phyloP scores from a whole-genome alignment of 352 stramenopile genomes.

The Aphanomyces invadans region DNA sequence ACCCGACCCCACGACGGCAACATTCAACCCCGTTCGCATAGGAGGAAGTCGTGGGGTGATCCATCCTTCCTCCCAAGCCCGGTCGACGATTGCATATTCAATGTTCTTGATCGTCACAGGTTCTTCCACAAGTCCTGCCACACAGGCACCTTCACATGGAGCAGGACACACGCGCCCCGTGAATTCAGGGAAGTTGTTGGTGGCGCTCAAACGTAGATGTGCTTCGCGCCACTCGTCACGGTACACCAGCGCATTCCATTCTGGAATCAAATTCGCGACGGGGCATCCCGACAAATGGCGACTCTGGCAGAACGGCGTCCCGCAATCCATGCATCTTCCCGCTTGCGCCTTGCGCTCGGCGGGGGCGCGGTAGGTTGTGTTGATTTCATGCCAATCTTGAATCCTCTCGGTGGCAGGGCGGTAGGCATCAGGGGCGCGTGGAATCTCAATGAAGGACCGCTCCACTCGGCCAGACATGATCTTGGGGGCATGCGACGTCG shows the following conservation, averaged over 20 bases:
- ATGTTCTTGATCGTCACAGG: conserved; percentile 99
- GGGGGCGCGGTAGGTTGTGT: conserved; percentile 83
- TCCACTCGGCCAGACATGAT: conserved; percentile 27
- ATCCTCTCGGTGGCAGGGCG: conserved; percentile 87
- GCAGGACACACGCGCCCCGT: conserved; percentile 96
- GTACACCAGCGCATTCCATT: conserved; percentile 98
- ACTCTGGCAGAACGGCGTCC: conserved; percentile 97
- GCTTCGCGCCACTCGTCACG: conserved; percentile 95
- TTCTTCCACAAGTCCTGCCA: conserved; percentile 92
- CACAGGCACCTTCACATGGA: conserved; percentile 94
- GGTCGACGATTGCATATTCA: conserved; percentile 97
- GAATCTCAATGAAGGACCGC: conserved; percentile 77
- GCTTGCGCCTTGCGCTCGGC: conserved; percentile 89
- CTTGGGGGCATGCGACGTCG: not conserved
- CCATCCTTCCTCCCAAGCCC: conserved; percentile 92
- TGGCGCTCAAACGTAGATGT: conserved; percentile 94
- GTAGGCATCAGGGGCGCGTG: conserved; percentile 88
- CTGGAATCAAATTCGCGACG: conserved; percentile 97
- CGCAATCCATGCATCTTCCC: conserved; percentile 98
- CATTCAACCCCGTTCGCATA: conserved; percentile 89
- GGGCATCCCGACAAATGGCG: conserved; percentile 91
- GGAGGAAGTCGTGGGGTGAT: conserved; percentile 89
- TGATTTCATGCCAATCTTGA: conserved; percentile 97
- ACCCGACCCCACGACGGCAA: conserved; percentile 93
- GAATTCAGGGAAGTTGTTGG: conserved; percentile 99